phyloP scores from a whole-genome alignment of 2,329 filamentous ascomycete species.

The Fusarium tjaetaba region DNA sequence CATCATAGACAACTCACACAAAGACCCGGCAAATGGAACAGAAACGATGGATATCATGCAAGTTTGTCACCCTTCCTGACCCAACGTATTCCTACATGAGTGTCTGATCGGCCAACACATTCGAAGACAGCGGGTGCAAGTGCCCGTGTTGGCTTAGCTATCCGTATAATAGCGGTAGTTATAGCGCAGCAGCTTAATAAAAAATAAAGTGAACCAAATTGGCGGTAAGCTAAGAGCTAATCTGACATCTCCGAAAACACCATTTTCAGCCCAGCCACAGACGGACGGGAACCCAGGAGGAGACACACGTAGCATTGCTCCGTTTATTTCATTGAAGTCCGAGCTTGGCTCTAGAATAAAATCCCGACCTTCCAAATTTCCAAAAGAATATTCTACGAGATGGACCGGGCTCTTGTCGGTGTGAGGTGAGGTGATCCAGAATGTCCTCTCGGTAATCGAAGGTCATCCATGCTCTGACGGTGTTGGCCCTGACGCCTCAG shows the following conservation, averaged over 20 bases:
- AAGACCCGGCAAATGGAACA: slow-evolving; percentile 13
- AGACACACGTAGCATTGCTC: slow-evolving; percentile 10
- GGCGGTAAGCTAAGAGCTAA: slow-evolving; percentile 31
- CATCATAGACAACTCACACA: slow-evolving; percentile 7
- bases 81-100: background rate
- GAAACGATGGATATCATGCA: slow-evolving; percentile 10
- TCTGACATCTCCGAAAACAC: slow-evolving; percentile 10
- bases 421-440: slow-evolving; percentile 17
- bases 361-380: slow-evolving; percentile 23
- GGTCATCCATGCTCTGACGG: slow-evolving; percentile 12
- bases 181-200: slow-evolving; percentile 8
- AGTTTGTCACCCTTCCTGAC: background rate
- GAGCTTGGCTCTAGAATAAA: slow-evolving; percentile 36
- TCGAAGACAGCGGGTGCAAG: background rate
- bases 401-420: slow-evolving; percentile 26
- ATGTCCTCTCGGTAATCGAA: slow-evolving; percentile 30
- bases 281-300: slow-evolving; percentile 2
- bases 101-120: slow-evolving; percentile 14
- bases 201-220: slow-evolving; percentile 30
- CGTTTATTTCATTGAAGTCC: slow-evolving; percentile 12
- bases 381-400: slow-evolving; percentile 24
- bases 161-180: background rate
- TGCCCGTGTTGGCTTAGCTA: slow-evolving; percentile 1
- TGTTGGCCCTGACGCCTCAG: slow-evolving; percentile 28
- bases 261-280: slow-evolving; percentile 16